Percentiles rank a stretch among this genome's conserved stretches.
Conservation (phyloP, 2,329 filamentous ascomycete genomes). For the Alternaria metachromatica region DNA sequence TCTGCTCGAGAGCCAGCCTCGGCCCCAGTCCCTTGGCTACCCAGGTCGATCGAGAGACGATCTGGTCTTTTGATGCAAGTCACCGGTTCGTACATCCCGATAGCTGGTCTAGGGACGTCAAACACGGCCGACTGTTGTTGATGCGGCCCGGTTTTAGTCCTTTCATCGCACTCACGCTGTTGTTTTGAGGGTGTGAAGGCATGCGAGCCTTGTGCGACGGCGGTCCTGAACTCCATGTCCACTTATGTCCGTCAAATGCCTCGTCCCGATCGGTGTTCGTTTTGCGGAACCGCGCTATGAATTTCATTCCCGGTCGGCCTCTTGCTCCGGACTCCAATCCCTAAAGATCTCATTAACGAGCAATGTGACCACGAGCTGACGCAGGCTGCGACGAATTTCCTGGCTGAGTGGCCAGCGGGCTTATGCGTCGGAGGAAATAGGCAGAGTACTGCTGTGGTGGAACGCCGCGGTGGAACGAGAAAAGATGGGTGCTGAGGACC, state of each 20-base stretch:
- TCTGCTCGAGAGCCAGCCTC: not conserved
- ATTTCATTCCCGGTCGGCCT: conserved; percentile 57
- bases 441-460: not conserved
- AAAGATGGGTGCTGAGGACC: not conserved
- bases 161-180: not conserved
- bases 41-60: not conserved
- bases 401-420: not conserved
- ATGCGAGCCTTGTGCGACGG: conserved; percentile 63
- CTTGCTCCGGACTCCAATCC: conserved; percentile 55
- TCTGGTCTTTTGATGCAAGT: not conserved
- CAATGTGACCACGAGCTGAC: not conserved
- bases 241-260: conserved; percentile 59
- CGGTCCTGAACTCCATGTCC: conserved; percentile 61
- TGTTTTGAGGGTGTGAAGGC: conserved; percentile 41
- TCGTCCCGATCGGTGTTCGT: conserved; percentile 56
- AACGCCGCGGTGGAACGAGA: not conserved
- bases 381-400: not conserved
- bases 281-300: conserved; percentile 57
- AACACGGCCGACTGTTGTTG: not conserved
- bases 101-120: not conserved
- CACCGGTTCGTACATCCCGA: not conserved
- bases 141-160: not conserved
- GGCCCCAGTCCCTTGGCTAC: not conserved
- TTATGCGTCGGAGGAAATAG: not conserved
- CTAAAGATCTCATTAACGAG: not conserved